Conservation (phyloP, 495 filamentous ascomycete species). For the Neurospora sp. region DNA sequence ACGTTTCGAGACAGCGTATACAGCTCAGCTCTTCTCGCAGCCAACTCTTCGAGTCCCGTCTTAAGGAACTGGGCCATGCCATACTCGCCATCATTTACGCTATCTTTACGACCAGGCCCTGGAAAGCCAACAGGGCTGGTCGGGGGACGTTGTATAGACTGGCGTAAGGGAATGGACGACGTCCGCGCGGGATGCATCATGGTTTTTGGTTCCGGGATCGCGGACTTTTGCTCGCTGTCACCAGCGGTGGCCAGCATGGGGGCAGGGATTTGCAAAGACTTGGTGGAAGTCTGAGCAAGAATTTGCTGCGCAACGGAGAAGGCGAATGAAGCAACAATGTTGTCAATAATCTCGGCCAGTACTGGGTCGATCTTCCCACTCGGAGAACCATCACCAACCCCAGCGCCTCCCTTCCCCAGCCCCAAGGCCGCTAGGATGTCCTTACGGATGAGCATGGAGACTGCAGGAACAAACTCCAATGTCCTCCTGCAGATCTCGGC, state of each 20-base stretch:
- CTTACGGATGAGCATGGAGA: slow-evolving; percentile 63
- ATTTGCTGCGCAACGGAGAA: slow-evolving; percentile 72
- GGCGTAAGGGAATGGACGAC: slow-evolving; percentile 37
- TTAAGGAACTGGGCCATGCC: slow-evolving; percentile 36
- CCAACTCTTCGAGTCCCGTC: slow-evolving; percentile 71
- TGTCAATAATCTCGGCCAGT: slow-evolving; percentile 53
- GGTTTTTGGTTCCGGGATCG: slow-evolving; percentile 51
- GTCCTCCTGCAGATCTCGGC: slow-evolving; percentile 72
- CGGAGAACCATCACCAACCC: slow-evolving; percentile 2
- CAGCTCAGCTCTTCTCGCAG: slow-evolving; percentile 69
- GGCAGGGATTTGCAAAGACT: slow-evolving; percentile 53
- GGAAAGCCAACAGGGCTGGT: slow-evolving; percentile 38
- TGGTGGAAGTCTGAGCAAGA: slow-evolving; percentile 63
- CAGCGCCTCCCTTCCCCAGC: slow-evolving; percentile 16
- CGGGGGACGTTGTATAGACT: slow-evolving; percentile 22
- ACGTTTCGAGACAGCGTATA: slow-evolving; percentile 68
- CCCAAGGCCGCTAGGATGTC: slow-evolving; percentile 50
- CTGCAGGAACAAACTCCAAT: slow-evolving; percentile 68
- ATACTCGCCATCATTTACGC: slow-evolving; percentile 19
- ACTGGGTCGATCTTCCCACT: slow-evolving; percentile 17
- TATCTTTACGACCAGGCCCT: slow-evolving; percentile 17
- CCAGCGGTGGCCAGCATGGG: slow-evolving; percentile 39
- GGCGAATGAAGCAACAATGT: slow-evolving; percentile 75
- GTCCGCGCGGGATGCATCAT: slow-evolving; percentile 51
- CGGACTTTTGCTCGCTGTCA: slow-evolving; percentile 37